Conservation (phyloP, 2,329 filamentous ascomycete genomes). For the Diaporthe vaccinii region DNA sequence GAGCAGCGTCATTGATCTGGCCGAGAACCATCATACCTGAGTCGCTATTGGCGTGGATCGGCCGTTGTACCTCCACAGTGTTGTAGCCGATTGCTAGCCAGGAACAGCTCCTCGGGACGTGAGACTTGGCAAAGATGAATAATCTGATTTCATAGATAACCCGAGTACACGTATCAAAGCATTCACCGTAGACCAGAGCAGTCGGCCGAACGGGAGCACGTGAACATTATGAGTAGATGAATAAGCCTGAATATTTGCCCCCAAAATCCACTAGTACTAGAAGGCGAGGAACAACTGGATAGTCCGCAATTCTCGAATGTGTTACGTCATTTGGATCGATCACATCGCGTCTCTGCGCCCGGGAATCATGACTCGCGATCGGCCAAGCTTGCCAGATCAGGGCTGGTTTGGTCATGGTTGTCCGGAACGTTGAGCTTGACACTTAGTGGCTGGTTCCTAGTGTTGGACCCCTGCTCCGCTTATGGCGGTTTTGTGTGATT, state of each 20-base stretch:
- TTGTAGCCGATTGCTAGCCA: neutral
- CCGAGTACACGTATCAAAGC: neutral
- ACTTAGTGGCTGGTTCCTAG: neutral
- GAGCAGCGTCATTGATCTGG: slow-evolving; percentile 14
- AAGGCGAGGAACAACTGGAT: slow-evolving; percentile 15
- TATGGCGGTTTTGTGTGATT: neutral
- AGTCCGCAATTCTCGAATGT: neutral
- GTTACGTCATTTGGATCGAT: slow-evolving; percentile 21
- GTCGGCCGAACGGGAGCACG: too few species aligned
- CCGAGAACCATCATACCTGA: neutral
- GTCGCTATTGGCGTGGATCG: slow-evolving; percentile 1
- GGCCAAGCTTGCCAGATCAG: slow-evolving; percentile 9
- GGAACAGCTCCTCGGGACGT: neutral
- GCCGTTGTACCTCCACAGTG: neutral
- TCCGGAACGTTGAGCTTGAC: neutral
- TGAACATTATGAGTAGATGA: neutral
- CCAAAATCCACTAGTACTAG: neutral
- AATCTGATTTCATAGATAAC: neutral
- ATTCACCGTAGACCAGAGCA: neutral
- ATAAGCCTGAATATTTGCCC: slow-evolving; percentile 11
- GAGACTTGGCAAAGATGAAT: slow-evolving; percentile 7
- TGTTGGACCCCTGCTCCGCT: neutral
- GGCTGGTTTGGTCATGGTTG: neutral
- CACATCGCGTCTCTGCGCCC: neutral
- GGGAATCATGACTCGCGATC: slow-evolving; percentile 12